Conservation (phyloP, 352 stramenopile genomes). For the Phytopythium montanum region DNA sequence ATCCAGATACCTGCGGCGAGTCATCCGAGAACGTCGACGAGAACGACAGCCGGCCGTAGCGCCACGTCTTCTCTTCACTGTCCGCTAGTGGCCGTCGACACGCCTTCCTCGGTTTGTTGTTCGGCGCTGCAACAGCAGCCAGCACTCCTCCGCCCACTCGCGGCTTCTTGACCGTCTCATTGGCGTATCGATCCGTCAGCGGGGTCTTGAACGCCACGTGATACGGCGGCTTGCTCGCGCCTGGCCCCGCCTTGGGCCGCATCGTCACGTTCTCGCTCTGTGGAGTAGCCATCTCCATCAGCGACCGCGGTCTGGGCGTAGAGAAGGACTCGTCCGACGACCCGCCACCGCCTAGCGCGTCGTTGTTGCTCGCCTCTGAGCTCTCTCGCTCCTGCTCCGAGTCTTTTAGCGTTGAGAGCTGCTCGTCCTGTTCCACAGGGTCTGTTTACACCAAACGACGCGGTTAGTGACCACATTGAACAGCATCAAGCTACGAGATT, state of each 20-base stretch:
- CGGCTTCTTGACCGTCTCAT: conserved; percentile 53
- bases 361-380: conserved; percentile 23
- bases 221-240: conserved; percentile 9
- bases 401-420: not conserved
- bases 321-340: conserved; percentile 20
- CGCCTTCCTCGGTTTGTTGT: conserved; percentile 41
- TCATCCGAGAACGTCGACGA: conserved; percentile 54
- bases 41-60: conserved; percentile 55
- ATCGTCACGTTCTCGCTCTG: conserved; percentile 13
- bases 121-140: conserved; percentile 21
- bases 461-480: not conserved
- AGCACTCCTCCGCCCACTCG: conserved; percentile 17
- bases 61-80: conserved; percentile 47
- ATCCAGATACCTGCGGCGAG: conserved; percentile 36
- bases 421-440: conserved; percentile 11
- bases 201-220: conserved; percentile 33
- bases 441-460: not conserved
- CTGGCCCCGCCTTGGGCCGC: not conserved
- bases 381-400: not conserved
- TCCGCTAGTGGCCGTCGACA: conserved; percentile 50
- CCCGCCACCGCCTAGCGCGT: conserved; percentile 14
- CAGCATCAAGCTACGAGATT: not conserved
- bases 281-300: conserved; percentile 22
- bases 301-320: conserved; percentile 23
- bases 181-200: conserved; percentile 17